Conservation (phyloP, 495 filamentous ascomycete species). For the Daldinia bambusicola region DNA sequence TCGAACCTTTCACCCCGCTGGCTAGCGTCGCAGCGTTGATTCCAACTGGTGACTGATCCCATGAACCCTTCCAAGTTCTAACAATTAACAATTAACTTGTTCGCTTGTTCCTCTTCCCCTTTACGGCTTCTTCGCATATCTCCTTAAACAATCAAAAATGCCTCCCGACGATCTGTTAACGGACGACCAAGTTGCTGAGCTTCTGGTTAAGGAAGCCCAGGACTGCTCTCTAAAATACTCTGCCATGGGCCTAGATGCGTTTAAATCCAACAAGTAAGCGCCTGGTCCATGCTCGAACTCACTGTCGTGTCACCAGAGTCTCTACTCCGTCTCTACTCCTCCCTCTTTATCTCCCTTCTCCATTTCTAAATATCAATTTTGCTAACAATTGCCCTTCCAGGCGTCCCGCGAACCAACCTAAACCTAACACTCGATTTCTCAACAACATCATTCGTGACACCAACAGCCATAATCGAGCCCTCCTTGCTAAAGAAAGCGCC, state of each 20-base stretch:
- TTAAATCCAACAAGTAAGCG: constrained; percentile 70
- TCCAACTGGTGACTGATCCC: background rate
- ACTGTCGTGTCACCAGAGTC: constrained; percentile 10
- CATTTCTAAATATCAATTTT: constrained; percentile 27
- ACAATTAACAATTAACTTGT: background rate
- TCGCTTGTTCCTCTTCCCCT: background rate
- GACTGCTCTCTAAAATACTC: constrained; percentile 76
- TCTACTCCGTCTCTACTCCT: constrained; percentile 17
- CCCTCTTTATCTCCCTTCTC: background rate
- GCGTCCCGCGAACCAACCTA: constrained; percentile 72
- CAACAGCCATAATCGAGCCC: constrained; percentile 86
- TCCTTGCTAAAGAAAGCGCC: constrained; percentile 81
- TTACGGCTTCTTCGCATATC: too few species aligned
- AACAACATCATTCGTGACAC: constrained; percentile 89
- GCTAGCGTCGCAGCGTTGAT: background rate
- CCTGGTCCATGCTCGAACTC: constrained; percentile 7
- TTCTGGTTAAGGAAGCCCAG: constrained; percentile 78
- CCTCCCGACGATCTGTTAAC: constrained; percentile 60
- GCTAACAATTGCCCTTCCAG: constrained; percentile 43
- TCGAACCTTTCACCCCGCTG: constrained; percentile 29
- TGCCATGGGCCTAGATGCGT: constrained; percentile 74
- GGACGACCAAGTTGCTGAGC: constrained; percentile 79
- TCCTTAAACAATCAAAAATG: constrained; percentile 34
- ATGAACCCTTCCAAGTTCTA: background rate
- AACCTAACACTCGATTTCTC: constrained; percentile 90